Evolutionary conservation across 768 basidiomycete species (phyloP).

Genomic region (Leccinum fibrillosum): DNA sequence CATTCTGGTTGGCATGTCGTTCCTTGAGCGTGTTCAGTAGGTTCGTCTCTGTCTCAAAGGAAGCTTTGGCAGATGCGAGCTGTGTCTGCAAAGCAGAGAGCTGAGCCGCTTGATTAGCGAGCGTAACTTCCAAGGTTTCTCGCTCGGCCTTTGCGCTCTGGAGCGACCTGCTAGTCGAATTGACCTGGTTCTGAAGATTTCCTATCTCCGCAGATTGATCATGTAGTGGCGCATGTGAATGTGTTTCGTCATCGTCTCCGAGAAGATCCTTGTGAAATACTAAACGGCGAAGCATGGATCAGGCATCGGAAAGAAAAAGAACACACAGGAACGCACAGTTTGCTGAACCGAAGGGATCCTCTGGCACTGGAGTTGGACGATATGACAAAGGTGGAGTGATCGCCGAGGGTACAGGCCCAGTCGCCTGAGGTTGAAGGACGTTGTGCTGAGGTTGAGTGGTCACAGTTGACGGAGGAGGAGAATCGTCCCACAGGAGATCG

Average conservation of each 20-base stretch:
- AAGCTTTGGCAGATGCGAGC: conserved; percentile 76
- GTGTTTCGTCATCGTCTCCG: conserved; percentile 60
- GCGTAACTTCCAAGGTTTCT: conserved; percentile 55
- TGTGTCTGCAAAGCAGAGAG: conserved; percentile 81
- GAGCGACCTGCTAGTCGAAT: conserved; percentile 72
- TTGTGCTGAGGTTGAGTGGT: conserved; percentile 32
- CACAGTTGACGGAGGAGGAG: conserved; percentile 39
- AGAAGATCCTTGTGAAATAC: conserved; percentile 52
- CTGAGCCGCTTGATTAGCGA: conserved; percentile 68
- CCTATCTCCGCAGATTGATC: conserved; percentile 85
- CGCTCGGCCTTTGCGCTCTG: conserved; percentile 66
- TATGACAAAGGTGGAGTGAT: conserved; percentile 28
- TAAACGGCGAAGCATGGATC: conserved; percentile 8
- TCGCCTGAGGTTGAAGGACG: conserved; percentile 35
- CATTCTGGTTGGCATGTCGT: conserved; percentile 60
- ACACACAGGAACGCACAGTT: conserved; percentile 16
- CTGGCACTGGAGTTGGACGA: conserved; percentile 17
- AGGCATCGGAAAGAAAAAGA: background rate
- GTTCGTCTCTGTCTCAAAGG: conserved; percentile 82
- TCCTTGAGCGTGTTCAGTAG: conserved; percentile 66
- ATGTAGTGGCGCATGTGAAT: conserved; percentile 51
- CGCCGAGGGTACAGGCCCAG: conserved; percentile 30
- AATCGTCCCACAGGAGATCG: conserved; percentile 55
- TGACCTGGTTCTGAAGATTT: conserved; percentile 80
- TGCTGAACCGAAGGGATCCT: conserved; percentile 52